Percentiles rank a stretch among this genome's conserved stretches.
Conservation (phyloP, 176 grass and related monocot species). For the Paspalum vaginatum region DNA sequence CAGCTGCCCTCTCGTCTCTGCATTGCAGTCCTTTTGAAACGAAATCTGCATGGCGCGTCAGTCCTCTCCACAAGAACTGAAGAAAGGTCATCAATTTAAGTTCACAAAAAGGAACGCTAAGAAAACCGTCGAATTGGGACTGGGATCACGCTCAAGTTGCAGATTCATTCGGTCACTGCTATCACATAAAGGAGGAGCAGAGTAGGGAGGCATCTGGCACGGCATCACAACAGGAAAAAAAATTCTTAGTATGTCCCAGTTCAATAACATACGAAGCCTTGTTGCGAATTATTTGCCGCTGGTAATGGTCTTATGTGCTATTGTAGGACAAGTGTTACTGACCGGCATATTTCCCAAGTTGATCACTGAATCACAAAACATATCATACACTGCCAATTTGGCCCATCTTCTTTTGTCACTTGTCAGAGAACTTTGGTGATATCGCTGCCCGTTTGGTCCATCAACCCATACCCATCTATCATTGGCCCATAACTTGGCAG, state of each 20-base stretch:
- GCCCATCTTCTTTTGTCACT: slow-evolving; percentile 10
- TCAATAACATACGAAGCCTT: not conserved
- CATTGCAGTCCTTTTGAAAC: slow-evolving; percentile 24
- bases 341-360: not conserved
- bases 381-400: not conserved
- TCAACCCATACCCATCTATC: not conserved
- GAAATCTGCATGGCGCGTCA: slow-evolving; percentile 26
- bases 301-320: no score
- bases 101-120: not conserved
- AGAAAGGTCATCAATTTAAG: slow-evolving; percentile 4
- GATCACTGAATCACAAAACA: not conserved
- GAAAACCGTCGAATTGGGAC: not conserved
- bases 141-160: not conserved
- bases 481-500: not conserved
- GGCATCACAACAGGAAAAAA: not conserved
- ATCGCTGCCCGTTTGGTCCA: not conserved
- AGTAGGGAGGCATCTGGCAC: not conserved
- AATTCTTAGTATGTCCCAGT: not conserved
- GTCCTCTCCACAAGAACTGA: no score
- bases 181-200: no score
- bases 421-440: not conserved
- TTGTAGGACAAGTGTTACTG: not conserved
- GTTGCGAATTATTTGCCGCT: not conserved
- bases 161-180: slow-evolving; percentile 12
- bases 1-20: no score